Percentiles rank a stretch among this genome's conserved stretches.
phyloP scores from a whole-genome alignment of 2,329 filamentous ascomycete genomes.

The Penicillium palitans region DNA sequence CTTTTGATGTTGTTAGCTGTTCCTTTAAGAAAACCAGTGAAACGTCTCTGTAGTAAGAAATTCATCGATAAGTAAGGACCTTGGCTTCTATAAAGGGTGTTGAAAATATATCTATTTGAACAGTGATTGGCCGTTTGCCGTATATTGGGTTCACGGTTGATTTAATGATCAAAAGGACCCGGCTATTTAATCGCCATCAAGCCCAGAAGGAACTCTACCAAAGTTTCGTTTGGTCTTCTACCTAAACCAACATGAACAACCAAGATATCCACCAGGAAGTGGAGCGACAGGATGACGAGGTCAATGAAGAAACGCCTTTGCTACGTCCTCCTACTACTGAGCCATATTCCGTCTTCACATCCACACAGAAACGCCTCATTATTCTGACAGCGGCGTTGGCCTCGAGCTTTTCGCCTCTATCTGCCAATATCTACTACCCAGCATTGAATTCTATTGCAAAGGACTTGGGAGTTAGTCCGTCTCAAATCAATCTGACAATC shows the following conservation, averaged over 20 bases:
- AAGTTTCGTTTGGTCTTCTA: background rate
- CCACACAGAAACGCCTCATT: conserved; percentile 37
- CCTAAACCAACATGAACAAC: background rate
- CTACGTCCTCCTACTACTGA: conserved; percentile 3
- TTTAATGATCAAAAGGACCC: background rate
- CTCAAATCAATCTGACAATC: conserved; percentile 32
- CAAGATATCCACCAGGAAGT: background rate
- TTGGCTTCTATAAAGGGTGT: background rate
- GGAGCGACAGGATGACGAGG: background rate
- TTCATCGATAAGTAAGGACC: no score
- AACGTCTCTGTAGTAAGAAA: rapidly evolving
- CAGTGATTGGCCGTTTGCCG: background rate
- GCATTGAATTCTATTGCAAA: conserved; percentile 34
- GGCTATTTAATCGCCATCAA: background rate
- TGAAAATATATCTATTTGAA: background rate
- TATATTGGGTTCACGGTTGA: background rate
- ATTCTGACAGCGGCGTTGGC: conserved; percentile 41
- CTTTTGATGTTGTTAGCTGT: background rate
- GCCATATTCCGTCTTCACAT: conserved; percentile 36
- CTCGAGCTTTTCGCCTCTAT: conserved; percentile 46
- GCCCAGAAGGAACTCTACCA: background rate
- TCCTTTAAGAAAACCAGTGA: no score
- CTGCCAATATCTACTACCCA: conserved; percentile 43
- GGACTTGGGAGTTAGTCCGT: conserved; percentile 26
- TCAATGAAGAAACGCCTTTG: conserved; percentile 21